Evolutionary conservation across 306 rosid genomes (phyloP).

Genomic region (Dryas drummondii): DNA sequence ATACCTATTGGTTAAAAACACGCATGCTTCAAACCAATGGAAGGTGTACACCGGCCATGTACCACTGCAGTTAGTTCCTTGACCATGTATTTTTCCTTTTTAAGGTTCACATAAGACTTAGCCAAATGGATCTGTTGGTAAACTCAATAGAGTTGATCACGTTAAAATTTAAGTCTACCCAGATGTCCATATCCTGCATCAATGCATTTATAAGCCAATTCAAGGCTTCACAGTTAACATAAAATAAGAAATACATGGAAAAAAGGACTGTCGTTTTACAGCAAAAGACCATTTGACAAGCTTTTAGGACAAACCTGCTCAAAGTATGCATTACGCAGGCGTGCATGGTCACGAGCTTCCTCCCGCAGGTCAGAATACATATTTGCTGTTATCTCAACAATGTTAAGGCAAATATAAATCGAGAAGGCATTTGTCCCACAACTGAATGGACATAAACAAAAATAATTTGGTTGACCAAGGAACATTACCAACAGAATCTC

Average conservation of each 20-base stretch:
- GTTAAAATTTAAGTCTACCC: not conserved
- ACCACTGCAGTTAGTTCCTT: conserved; percentile 23
- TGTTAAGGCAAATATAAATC: conserved; percentile 44
- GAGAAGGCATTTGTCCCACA: conserved; percentile 29
- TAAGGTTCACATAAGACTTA: conserved; percentile 22
- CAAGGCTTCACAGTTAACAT: not conserved
- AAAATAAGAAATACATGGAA: not conserved
- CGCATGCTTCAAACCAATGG: not conserved
- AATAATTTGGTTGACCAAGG: conserved; percentile 29
- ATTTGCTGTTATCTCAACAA: conserved; percentile 72
- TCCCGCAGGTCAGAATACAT: conserved; percentile 93
- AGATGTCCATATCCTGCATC: not conserved
- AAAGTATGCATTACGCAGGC: conserved; percentile 84
- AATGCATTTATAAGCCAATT: not conserved
- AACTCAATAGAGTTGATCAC: not conserved
- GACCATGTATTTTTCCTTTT: not conserved
- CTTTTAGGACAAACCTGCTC: conserved; percentile 71
- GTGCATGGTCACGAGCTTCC: conserved; percentile 99
- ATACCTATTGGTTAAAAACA: not conserved
- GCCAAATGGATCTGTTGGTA: not conserved
- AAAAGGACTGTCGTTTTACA: not conserved
- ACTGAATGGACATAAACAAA: conserved; percentile 42
- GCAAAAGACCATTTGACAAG: conserved; percentile 4
- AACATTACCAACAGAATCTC: conserved; percentile 93
- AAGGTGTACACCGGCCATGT: conserved; percentile 25